phyloP scores from a whole-genome alignment of 2,329 filamentous ascomycete species.

The Microcyclospora pomicola region DNA sequence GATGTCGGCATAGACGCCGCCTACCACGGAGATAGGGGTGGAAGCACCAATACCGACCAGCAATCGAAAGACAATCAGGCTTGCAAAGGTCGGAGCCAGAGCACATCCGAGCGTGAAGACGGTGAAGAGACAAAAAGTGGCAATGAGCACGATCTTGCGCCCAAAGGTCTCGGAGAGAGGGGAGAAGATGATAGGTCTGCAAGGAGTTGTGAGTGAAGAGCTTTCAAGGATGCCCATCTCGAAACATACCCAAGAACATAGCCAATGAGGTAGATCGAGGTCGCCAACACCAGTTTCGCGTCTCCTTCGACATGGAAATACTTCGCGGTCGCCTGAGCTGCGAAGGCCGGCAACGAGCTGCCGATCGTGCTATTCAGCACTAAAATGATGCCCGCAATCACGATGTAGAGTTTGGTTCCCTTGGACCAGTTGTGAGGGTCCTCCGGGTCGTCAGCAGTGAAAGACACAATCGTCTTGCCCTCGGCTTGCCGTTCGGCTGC shows the following conservation, averaged over 20 bases:
- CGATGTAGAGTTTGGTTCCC: constrained; percentile 36
- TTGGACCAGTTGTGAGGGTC: constrained; percentile 21
- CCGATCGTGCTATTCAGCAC: constrained; percentile 57
- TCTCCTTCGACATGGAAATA: constrained; percentile 42
- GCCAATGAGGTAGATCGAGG: constrained; percentile 50
- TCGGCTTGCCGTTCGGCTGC: no score
- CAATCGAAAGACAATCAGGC: constrained; percentile 29
- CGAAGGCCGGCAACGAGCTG: constrained; percentile 50
- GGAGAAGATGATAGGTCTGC: constrained; percentile 35
- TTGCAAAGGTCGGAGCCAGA: constrained; percentile 27
- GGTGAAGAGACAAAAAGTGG: constrained; percentile 28
- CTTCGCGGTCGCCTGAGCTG: constrained; percentile 41
- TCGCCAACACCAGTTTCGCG: constrained; percentile 33
- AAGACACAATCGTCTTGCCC: constrained; percentile 39
- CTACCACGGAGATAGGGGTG: constrained; percentile 44
- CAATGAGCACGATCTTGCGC: constrained; percentile 19
- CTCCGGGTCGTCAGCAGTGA: constrained; percentile 40
- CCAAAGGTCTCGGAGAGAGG: constrained; percentile 48
- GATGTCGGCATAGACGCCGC: constrained; percentile 52
- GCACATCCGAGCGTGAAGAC: constrained; percentile 31
- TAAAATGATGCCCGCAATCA: constrained; percentile 42
- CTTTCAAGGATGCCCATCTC: no score
- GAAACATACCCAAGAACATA: constrained; percentile 37
- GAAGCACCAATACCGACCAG: constrained; percentile 32
- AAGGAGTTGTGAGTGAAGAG: no score